These are phyloP conservation scores for Coniochaeta prunicola DNA, from an alignment of 2,329 filamentous ascomycete species.

Conservation along the genomic window DNA sequence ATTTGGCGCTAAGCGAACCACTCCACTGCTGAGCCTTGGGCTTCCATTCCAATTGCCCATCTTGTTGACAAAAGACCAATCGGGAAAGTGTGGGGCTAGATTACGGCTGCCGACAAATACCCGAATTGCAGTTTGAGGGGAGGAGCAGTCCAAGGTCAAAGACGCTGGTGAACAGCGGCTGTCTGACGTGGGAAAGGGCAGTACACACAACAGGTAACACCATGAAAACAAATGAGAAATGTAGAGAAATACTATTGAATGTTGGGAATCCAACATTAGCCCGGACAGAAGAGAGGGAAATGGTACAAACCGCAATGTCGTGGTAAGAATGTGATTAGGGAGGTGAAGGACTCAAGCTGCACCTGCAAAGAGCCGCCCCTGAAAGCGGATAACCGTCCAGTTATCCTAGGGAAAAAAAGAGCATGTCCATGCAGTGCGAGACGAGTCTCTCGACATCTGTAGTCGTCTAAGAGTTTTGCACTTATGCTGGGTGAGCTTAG, in stretches of 20 bases:
- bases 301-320: not conserved
- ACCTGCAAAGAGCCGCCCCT: not conserved
- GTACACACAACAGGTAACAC: not conserved
- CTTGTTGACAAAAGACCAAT: not conserved
- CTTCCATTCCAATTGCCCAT: not conserved
- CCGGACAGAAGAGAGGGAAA: not conserved
- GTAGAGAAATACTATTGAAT: not conserved
- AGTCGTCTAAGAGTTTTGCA: not conserved
- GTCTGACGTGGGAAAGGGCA: not conserved
- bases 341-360: not conserved
- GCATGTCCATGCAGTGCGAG: not conserved
- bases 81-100: not conserved
- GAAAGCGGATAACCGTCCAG: not conserved
- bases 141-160: not conserved
- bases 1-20: not conserved
- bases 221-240: not conserved
- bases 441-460: not conserved
- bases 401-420: not conserved
- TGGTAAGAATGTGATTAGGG: not conserved
- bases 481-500: not conserved
- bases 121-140: not conserved
- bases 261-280: not conserved
- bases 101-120: constrained; percentile 1
- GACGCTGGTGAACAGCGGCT: not conserved
- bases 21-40: not conserved